phyloP scores from a whole-genome alignment of 306 rosid species.

The Trifolium repens region DNA sequence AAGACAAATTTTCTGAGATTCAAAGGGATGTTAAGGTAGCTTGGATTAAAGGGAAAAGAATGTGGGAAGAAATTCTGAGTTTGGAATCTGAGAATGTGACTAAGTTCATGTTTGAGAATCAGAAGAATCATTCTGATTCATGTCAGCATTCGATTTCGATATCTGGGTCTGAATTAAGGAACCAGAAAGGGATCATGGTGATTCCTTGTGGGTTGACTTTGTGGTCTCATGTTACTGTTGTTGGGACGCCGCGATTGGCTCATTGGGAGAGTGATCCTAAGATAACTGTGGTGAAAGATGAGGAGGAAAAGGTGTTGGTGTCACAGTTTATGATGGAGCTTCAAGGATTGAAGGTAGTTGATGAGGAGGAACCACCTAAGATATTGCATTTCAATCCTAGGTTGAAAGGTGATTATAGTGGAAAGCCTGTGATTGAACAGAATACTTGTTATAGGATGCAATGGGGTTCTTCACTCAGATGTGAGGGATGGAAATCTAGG shows the following conservation, averaged over 20 bases:
- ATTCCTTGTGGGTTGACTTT: constrained; percentile 86
- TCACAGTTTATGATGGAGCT: constrained; percentile 95
- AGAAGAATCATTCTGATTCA: constrained; percentile 55
- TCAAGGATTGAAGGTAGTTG: constrained; percentile 88
- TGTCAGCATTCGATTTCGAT: constrained; percentile 70
- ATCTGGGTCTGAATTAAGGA: constrained; percentile 58
- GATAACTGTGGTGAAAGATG: constrained; percentile 76
- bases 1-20: constrained; percentile 9
- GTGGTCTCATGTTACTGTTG: constrained; percentile 89
- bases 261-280: constrained; percentile 75
- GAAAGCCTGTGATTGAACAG: constrained; percentile 83
- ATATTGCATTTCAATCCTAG: constrained; percentile 94
- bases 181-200: constrained; percentile 57
- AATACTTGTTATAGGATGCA: constrained; percentile 96
- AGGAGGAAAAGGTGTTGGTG: constrained; percentile 74
- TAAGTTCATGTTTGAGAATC: background rate
- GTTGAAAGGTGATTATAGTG: constrained; percentile 94
- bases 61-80: constrained; percentile 70
- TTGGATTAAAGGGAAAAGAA: constrained; percentile 69
- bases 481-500: constrained; percentile 88
- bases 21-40: constrained; percentile 46
- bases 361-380: constrained; percentile 91
- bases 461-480: constrained; percentile 85
- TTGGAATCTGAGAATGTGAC: background rate
- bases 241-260: constrained; percentile 91